Base-by-base conservation (phyloP, 108 stramenopile genomes). In the Cyclotella cryptica region DNA sequence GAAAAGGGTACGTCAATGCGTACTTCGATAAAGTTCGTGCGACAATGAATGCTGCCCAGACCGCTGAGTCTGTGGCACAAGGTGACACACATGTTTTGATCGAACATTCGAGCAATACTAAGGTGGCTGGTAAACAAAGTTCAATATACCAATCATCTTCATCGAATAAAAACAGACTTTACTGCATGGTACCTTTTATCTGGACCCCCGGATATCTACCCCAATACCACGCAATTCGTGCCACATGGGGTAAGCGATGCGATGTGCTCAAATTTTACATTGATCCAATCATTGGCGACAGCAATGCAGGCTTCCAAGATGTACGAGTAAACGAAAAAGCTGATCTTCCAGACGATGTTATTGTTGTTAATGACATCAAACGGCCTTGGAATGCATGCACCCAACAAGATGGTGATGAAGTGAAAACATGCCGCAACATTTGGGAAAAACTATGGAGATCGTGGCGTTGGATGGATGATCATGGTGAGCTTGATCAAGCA, bases 181-280 rank as follows among this genome's bases (percentile, higher is more conserved):
- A 81, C 40, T 81, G 80, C 45, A 81, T 81, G 80, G 80, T 81
- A 30, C 80, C 80, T 19, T 79, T 79, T 45, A 72, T 79, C 10
- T 79, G 63, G 71, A 52, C 78, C 8, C 71, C 64, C 7, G 28
- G 55, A 52, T 72, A 49, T 42, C 40, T 67, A 11, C 71, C 78
- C 46, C 22, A 40, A 44, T 79, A 79, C 35, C 30, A 72, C 21
- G 78, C 71, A 45, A 79, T 79, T 47, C 78, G 55, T 39, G 59
- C 28, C 24, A 79, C 71, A 0, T 79, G 78, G 78, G 78, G 78
- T 7, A 66, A 72, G 19, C 51, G 71, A 28, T 79, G 78, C n/a
- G 80, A 81, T 39, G 41, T 64, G 5, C 51, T 81, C 24, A 75
- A 71, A 43, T 81, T 81, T 47, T 61, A 59, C 28, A 62, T 81